phyloP scores from a whole-genome alignment of 2,329 filamentous ascomycete species.

The Epichloe sp. region DNA sequence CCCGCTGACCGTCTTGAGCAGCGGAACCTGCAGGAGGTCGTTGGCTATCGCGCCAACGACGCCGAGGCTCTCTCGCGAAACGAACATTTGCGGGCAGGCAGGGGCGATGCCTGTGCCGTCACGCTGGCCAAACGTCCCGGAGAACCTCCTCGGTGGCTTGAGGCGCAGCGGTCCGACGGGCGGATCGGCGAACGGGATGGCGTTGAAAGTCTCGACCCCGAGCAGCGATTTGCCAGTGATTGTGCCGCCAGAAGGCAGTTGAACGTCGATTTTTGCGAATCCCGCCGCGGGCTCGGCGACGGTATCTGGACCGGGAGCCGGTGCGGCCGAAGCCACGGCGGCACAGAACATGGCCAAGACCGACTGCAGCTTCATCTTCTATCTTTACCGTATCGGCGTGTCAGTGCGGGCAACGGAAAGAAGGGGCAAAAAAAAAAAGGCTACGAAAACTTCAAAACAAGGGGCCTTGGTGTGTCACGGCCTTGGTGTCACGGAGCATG shows the following conservation, averaged over 20 bases:
- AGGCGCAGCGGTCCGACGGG: constrained; percentile 55
- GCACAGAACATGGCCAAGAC: constrained; percentile 4
- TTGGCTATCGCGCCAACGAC: constrained; percentile 32
- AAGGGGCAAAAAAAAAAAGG: too few relatives aligned
- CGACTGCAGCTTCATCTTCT: neutral
- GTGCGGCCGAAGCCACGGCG: constrained; percentile 10
- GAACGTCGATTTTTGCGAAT: constrained; percentile 37
- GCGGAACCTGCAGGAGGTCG: constrained; percentile 37
- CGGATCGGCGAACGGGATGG: constrained; percentile 62
- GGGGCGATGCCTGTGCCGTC: constrained; percentile 44
- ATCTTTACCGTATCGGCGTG: neutral
- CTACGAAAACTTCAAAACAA: too few relatives aligned
- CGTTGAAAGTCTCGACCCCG: constrained; percentile 54
- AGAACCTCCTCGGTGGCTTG: constrained; percentile 50
- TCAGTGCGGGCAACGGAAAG: too few relatives aligned
- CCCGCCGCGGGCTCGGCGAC: constrained; percentile 18
- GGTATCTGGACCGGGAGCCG: constrained; percentile 8
- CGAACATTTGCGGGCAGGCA: constrained; percentile 60
- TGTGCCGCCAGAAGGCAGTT: constrained; percentile 43
- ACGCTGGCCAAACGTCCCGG: constrained; percentile 42
- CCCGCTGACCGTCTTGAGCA: constrained; percentile 42
- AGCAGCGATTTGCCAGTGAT: constrained; percentile 33
- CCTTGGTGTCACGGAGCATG: too few relatives aligned
- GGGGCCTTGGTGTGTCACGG: too few relatives aligned
- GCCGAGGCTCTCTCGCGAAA: constrained; percentile 33